Evolutionary conservation across 2,329 filamentous ascomycete genomes (phyloP), one percentile per base, ranked within the genome.

Genomic region (Biscogniauxia mediterranea): DNA sequence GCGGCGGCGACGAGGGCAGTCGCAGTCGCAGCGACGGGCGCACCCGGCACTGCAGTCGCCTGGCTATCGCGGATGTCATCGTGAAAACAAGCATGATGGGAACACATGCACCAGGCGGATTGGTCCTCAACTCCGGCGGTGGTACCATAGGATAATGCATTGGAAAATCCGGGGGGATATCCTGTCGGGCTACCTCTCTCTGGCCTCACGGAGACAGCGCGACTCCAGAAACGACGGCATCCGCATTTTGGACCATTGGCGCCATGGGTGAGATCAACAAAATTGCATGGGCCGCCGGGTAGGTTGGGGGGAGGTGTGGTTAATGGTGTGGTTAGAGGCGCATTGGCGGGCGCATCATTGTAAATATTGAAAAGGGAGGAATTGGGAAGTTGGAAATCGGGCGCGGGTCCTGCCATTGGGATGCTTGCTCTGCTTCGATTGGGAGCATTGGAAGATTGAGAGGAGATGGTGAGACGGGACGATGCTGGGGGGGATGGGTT

Each of bases 51-150:
- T 21, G 54, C 46, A 28, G 63, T 57, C 17, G 65, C 50, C 62
- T 75, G 73, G 55, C 64, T 60, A 54, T 72, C 63, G 59, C 73
- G 73, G 26, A 69, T 73, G 66, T 85, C 79, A 70, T 86, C 84
- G 63, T 87, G 85, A 63, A 80, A 87, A 71, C 85, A 87, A 57
- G 85, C 85, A 72, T 87, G 85, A 66, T 87, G 85, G 57, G 81
- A 82, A 69, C 85, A 87, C 84, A 87, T 86, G 74, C 85, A 87
- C 78, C 80, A 85, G 62, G 77, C 76, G 26, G 76, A 68, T 68
- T 85, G 79, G 57, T 80, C 80, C 9, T 64, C 64, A 57, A 57
- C 7, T 26, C 59, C 59, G 50, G 54, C 19, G 38, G 59, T 46
- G 60, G 63, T 64, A 54, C 58, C 62, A 61, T 56, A 59, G 2